Conservation (phyloP, 805 yeast species). For the Metschnikowia vanudenii region DNA sequence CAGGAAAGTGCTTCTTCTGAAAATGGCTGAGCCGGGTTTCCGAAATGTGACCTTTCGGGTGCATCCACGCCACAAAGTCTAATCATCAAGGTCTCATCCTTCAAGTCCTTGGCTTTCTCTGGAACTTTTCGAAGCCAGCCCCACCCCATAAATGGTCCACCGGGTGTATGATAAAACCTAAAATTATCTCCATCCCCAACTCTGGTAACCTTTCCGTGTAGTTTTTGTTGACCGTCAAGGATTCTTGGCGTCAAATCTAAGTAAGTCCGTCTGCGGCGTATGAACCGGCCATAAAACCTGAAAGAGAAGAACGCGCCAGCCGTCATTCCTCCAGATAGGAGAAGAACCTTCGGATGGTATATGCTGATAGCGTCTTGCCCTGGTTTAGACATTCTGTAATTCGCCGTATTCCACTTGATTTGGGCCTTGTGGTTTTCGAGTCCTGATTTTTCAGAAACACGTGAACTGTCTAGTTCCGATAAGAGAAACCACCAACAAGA, state of each 20-base stretch:
- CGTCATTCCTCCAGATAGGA: constrained; percentile 37
- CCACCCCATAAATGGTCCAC: constrained; percentile 89
- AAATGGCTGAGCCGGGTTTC: constrained; percentile 86
- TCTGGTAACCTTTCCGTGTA: constrained; percentile 73
- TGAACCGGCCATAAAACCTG: constrained; percentile 32
- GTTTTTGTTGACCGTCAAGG: constrained; percentile 26
- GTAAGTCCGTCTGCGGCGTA: constrained; percentile 34
- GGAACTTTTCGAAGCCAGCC: constrained; percentile 82
- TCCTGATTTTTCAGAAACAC: too few species aligned
- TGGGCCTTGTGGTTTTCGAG: too few species aligned
- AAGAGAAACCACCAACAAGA: too few species aligned
- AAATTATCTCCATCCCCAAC: constrained; percentile 98
- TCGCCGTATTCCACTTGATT: too few species aligned
- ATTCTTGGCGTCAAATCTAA: constrained; percentile 39
- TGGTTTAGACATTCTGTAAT: background rate
- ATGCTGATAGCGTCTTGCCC: constrained; percentile 9
- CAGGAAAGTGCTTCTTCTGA: constrained; percentile 82
- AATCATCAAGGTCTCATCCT: constrained; percentile 71
- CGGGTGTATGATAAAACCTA: constrained; percentile 90
- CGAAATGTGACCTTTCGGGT: constrained; percentile 93
- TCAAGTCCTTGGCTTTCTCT: constrained; percentile 41
- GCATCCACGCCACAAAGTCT: constrained; percentile 95
- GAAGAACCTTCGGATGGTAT: constrained; percentile 39
- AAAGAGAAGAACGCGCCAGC: constrained; percentile 29
- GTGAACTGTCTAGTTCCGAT: too few species aligned